A percentile compares a stretch with the other conserved stretches of the same genome.
phyloP scores from a whole-genome alignment of 371 early-diverging fungal species.

The Apophysomyces trapeziformis region DNA sequence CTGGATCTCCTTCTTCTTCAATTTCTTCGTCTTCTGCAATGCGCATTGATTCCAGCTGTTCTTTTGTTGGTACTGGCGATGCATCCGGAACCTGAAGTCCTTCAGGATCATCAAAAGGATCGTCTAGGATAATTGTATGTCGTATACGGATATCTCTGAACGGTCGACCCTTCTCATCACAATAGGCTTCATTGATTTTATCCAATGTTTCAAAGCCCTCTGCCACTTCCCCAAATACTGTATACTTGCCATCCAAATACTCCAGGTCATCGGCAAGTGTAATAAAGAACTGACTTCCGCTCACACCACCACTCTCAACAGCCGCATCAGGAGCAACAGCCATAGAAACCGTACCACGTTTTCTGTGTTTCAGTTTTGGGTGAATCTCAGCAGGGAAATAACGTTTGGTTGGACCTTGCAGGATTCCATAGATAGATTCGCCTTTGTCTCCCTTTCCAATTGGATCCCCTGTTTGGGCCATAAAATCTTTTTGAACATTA shows the following conservation, averaged over 20 bases:
- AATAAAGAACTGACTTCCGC: constrained; percentile 96
- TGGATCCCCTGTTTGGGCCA: constrained; percentile 90
- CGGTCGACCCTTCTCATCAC: constrained; percentile 79
- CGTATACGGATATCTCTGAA: constrained; percentile 90
- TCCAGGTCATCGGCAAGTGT: constrained; percentile 85
- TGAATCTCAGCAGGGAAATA: constrained; percentile 88
- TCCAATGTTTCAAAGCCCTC: constrained; percentile 94
- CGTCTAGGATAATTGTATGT: constrained; percentile 93
- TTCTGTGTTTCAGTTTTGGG: constrained; percentile 85
- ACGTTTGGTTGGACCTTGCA: constrained; percentile 52
- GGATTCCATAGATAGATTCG: constrained; percentile 70
- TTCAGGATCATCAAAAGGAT: constrained; percentile 90
- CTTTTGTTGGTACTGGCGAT: constrained; percentile 84
- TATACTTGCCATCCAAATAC: constrained; percentile 96
- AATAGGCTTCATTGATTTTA: constrained; percentile 73
- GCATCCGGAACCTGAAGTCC: constrained; percentile 71
- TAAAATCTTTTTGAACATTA: constrained; percentile 87
- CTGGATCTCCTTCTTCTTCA: constrained; percentile 70
- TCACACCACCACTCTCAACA: constrained; percentile 54
- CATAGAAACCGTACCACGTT: constrained; percentile 87
- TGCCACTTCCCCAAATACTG: constrained; percentile 96
- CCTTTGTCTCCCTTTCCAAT: constrained; percentile 85
- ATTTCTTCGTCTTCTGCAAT: constrained; percentile 87
- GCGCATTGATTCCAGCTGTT: constrained; percentile 76
- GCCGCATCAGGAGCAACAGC: constrained; percentile 63